Evolutionary conservation across 495 filamentous ascomycete genomes (phyloP), one percentile per base, ranked within the genome.

Genomic region (Trichoderma virens): DNA sequence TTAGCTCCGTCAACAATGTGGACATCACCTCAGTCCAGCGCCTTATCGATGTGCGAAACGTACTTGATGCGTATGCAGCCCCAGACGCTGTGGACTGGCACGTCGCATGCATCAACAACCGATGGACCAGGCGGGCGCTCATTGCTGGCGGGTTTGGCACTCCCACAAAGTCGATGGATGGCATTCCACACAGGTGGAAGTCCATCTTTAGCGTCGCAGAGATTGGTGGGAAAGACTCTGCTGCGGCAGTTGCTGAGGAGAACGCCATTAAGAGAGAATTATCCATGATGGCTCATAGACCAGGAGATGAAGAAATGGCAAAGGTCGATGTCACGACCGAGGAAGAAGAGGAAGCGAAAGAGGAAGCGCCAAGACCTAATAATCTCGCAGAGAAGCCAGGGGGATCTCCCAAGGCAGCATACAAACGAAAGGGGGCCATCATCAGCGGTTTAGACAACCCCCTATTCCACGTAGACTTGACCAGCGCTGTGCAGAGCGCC

Each of bases 121-220:
- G 93, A 65, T 98, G 94, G 94, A 94, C 94, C 35, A 98, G 98
- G 78, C 90, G 94, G 18, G 94, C 90, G 16, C 88, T 98, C 25
- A 88, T 88, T n/a, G 83, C 89, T 20, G 95, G 90, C 14, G 94
- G 95, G 38, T 98, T 98, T 75, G 94, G 94, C 1, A 96, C 88
- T 75, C 92, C 93, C 3, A 83, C 86, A 9, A 76, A 74, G 13
- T 79, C 81, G 1, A 78, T 79, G 1, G 80, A 83, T 31, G 79
- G 74, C 6, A 54, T 70, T 4, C 74, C 86, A 69, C 79, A 85
- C 64, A 84, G 90, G 25, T 98, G 93, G 93, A 92, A 92, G 73
- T 91, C 91, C n/a, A 91, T 98, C 72, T 98, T 96, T 81, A 91
- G 85, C 73, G 90, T 98, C 14, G 89, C 95, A 11, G 93, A 97